Evolutionary conservation across 2,329 filamentous ascomycete genomes (phyloP), one percentile per base, ranked within the genome.

Genomic region (Phaeosphaeriaceae sp.): DNA sequence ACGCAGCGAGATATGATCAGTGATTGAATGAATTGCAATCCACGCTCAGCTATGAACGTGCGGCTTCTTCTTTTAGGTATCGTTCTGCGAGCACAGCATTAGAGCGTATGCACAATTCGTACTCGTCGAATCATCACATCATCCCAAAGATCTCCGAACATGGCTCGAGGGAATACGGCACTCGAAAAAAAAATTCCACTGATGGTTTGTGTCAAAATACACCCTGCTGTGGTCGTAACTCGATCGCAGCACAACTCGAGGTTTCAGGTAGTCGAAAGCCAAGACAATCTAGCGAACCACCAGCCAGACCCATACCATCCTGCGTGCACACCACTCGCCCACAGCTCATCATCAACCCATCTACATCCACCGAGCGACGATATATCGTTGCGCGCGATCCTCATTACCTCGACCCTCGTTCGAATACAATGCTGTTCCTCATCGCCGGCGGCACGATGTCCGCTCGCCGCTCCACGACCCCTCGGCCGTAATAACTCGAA

Each of bases 401-500:
- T n/a, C n/a, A n/a, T n/a, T n/a, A n/a, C 23, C 11, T 49, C 24
- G 13, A 10, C 8, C 4, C 3, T 3, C 24, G 13, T 5, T n/a
- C 23, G 9, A 28, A 19, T 4, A 19, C 49, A 23, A 54, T 17
- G 19, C 35, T 30, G 35, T 30, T 43, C 35, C 17, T 35, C 46
- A 22, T 32, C 26, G 35, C 17, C 40, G 35, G 50, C 47, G 21
- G 26, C 32, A 59, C 63, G 42, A 64, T 58, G 54, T 49, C 54
- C 47, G 35, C 30, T 50, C 55, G 51, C 54, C 55, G 60, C 55
- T 47, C 60, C 54, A 54, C 59, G 64, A 52, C 66, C 68, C 68
- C 68, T 68, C 68, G 65, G 58, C 64, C 60, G 50, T 56, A 58
- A 6, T n/a, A 50, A 54, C 57, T 52, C 57, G 53, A 46, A 51